Percentiles rank a stretch among this genome's conserved stretches.
Evolutionary conservation across 2,329 filamentous ascomycete species (phyloP).

Genomic region (Colletotrichum noveboracense): DNA sequence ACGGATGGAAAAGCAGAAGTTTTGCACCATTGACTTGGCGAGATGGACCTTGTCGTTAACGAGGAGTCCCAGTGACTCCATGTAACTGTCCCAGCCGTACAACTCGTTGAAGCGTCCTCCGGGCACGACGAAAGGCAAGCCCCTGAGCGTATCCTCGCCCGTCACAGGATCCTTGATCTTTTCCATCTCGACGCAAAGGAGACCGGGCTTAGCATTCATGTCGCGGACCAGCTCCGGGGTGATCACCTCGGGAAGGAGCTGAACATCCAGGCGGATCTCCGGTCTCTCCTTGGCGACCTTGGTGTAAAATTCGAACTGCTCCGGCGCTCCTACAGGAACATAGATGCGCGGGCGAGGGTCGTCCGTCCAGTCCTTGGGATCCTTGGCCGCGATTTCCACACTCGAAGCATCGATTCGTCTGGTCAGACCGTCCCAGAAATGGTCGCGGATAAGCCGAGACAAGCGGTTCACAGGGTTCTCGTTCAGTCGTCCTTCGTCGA

Average conservation of each 20-base stretch:
- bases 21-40: conserved; percentile 91
- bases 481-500: conserved; percentile 89
- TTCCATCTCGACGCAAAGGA: conserved; percentile 90
- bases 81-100: conserved; percentile 99
- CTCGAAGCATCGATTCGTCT: conserved; percentile 87
- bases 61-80: conserved; percentile 91
- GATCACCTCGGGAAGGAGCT: conserved; percentile 76
- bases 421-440: conserved; percentile 93
- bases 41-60: conserved; percentile 85
- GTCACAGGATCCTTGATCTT: conserved; percentile 71
- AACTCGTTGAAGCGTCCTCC: conserved; percentile 97
- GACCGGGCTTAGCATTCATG: conserved; percentile 85
- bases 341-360: conserved; percentile 93
- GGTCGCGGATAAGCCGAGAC: conserved; percentile 82
- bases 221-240: conserved; percentile 82
- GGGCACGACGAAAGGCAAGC: conserved; percentile 94
- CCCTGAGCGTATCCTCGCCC: conserved; percentile 73
- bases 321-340: conserved; percentile 80
- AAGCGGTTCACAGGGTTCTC: conserved; percentile 94
- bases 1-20: conserved; percentile 98
- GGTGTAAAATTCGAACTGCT: conserved; percentile 89
- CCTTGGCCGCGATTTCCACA: conserved; percentile 83
- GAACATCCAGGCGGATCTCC: conserved; percentile 86
- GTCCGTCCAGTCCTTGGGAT: conserved; percentile 94
- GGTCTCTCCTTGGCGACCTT: conserved; percentile 79